Conservation (phyloP, 257 asterid genomes). For the Fraxinus excelsior region DNA sequence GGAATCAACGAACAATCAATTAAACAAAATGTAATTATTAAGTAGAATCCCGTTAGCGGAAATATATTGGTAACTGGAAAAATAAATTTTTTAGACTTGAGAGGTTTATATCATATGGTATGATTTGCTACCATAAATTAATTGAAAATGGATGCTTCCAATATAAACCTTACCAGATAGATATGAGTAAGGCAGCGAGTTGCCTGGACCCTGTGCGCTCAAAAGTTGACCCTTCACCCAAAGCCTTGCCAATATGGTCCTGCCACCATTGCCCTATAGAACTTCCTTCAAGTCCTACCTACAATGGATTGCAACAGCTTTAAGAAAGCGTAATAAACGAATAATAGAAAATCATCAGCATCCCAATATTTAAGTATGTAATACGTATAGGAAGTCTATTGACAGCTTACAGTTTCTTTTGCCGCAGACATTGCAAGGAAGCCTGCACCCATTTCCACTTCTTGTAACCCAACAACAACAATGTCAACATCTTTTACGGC, state of each 20-base stretch:
- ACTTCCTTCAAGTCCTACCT: slow-evolving; percentile 99
- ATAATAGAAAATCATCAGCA: slow-evolving; percentile 1
- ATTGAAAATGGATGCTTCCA: not conserved
- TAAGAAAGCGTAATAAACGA: slow-evolving; percentile 17
- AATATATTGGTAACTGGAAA: not conserved
- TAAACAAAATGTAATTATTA: slow-evolving; percentile 2
- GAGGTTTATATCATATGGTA: not conserved
- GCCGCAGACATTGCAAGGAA: slow-evolving; percentile 99
- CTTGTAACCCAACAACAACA: slow-evolving; percentile 93
- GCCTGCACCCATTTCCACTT: slow-evolving; percentile 99
- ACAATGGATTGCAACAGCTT: slow-evolving; percentile 34
- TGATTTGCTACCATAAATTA: not conserved
- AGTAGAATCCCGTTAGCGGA: not conserved
- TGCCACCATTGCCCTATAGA: slow-evolving; percentile 97
- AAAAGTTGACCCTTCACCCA: slow-evolving; percentile 78
- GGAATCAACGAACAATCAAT: slow-evolving; percentile 7
- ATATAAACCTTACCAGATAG: slow-evolving; percentile 62
- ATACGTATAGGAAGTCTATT: not conserved
- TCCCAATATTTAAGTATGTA: slow-evolving; percentile 1
- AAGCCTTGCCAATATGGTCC: slow-evolving; percentile 80
- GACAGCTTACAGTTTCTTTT: slow-evolving; percentile 83
- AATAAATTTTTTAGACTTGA: slow-evolving; percentile 2
- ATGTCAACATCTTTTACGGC: slow-evolving; percentile 67
- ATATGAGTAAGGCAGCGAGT: slow-evolving; percentile 86
- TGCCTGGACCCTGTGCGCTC: slow-evolving; percentile 95